Percentiles rank a stretch among this genome's conserved stretches.
Evolutionary conservation across 441 rosid species (phyloP).

Genomic region (Euphorbia schlechtendalii): DNA sequence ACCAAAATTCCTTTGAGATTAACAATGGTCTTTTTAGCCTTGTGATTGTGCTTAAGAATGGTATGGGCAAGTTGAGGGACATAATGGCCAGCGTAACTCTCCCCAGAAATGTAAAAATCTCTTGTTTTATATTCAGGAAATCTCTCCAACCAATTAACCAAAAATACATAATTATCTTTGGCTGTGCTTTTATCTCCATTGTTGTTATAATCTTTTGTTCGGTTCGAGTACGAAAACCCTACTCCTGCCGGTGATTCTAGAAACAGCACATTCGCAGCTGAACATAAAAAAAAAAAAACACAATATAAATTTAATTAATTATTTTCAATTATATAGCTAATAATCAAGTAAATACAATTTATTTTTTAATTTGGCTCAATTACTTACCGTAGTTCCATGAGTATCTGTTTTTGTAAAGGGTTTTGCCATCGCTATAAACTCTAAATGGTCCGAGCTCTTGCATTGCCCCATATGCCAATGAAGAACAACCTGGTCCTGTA

Average conservation of each 20-base stretch:
- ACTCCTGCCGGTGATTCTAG: conserved; percentile 91
- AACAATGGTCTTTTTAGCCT: conserved; percentile 37
- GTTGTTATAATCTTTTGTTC: conserved; percentile 37
- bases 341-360: too few relatives aligned
- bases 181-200: conserved; percentile 63
- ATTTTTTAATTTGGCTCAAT: too few relatives aligned
- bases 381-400: conserved; percentile 84
- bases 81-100: conserved; percentile 88
- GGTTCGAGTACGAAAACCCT: conserved; percentile 81
- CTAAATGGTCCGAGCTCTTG: conserved; percentile 83
- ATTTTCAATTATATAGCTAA: too few relatives aligned
- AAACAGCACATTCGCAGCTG: conserved; percentile 76
- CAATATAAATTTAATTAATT: neutral
- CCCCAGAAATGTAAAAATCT: conserved; percentile 72
- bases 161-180: conserved; percentile 53
- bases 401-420: conserved; percentile 48
- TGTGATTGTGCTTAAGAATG: conserved; percentile 48
- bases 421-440: conserved; percentile 72
- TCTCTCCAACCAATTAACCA: conserved; percentile 73
- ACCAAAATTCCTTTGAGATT: conserved; percentile 83
- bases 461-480: conserved; percentile 84
- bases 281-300: neutral
- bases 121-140: conserved; percentile 72
- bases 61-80: conserved; percentile 83
- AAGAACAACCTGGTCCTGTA: conserved; percentile 88